Evolutionary conservation across 2,329 filamentous ascomycete genomes (phyloP).

Genomic region (Penicillium janthinellum): DNA sequence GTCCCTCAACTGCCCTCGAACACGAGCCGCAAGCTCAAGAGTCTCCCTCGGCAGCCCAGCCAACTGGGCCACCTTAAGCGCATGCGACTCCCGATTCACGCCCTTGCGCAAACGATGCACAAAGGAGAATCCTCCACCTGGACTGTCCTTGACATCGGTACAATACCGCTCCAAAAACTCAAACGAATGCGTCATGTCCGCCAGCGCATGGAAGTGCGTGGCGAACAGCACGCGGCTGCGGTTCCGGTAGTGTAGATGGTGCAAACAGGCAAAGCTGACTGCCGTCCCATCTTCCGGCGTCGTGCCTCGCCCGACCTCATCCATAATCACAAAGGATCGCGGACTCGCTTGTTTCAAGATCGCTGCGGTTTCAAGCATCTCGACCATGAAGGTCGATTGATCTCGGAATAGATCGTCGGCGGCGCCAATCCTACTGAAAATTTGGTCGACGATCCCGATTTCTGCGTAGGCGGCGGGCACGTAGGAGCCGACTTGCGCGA

Average conservation of each 20-base stretch:
- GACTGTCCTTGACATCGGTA: constrained; percentile 81
- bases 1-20: constrained; percentile 49
- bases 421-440: constrained; percentile 90
- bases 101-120: constrained; percentile 79
- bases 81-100: constrained; percentile 84
- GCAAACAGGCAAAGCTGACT: constrained; percentile 83
- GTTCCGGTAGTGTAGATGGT: constrained; percentile 79
- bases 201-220: constrained; percentile 87
- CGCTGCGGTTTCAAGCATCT: constrained; percentile 94
- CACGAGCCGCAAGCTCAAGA: constrained; percentile 65
- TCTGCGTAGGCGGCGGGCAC: constrained; percentile 86
- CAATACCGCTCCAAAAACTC: constrained; percentile 73
- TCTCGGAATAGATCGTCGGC: constrained; percentile 93
- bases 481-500: constrained; percentile 90
- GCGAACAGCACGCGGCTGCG: constrained; percentile 83
- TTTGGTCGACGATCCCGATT: constrained; percentile 89
- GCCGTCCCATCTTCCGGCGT: constrained; percentile 90
- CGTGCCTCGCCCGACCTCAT: constrained; percentile 93
- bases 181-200: constrained; percentile 69
- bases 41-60: constrained; percentile 78
- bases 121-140: constrained; percentile 74
- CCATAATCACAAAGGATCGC: constrained; percentile 93
- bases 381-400: constrained; percentile 98
- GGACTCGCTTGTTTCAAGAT: constrained; percentile 84
- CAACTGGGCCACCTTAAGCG: constrained; percentile 87